Evolutionary conservation across 768 basidiomycete species (phyloP).

Genomic region (Pleurotus citrinopileatus): DNA sequence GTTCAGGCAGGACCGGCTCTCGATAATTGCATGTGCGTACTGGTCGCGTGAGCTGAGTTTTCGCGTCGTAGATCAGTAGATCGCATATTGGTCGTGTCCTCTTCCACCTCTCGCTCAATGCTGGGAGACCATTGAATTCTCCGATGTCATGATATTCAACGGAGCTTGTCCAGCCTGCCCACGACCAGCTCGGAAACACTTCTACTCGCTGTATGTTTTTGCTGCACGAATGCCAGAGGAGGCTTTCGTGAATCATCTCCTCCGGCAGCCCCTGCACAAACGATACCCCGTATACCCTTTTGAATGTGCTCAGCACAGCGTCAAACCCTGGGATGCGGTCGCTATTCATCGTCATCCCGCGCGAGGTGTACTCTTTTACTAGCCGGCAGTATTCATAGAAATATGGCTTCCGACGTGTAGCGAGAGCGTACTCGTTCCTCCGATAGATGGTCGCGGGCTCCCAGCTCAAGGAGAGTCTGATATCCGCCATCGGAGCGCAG

Average conservation of each 20-base stretch:
- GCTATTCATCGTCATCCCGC: not conserved
- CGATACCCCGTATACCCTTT: not conserved
- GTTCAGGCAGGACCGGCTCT: not conserved
- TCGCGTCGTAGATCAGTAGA: not conserved
- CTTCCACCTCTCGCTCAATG: not conserved
- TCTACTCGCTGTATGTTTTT: not conserved
- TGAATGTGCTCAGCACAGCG: slow-evolving; percentile 2
- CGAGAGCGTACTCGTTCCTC: not conserved
- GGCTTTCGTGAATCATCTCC: slow-evolving; percentile 3
- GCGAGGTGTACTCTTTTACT: not conserved
- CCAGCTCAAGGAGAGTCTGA: not conserved
- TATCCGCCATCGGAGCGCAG: not conserved
- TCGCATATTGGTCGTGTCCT: slow-evolving; percentile 2
- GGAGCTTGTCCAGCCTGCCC: not conserved
- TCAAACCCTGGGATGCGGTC: slow-evolving; percentile 1
- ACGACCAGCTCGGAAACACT: slow-evolving; percentile 2
- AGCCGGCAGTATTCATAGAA: not conserved
- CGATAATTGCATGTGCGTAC: not conserved
- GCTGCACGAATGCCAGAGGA: not conserved
- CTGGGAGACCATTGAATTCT: slow-evolving; percentile 4
- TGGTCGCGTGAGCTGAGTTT: not conserved
- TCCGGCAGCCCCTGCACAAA: not conserved
- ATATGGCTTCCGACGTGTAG: not conserved
- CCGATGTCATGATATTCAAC: slow-evolving; percentile 1
- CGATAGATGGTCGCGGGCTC: not conserved